phyloP scores from a whole-genome alignment of 2,329 filamentous ascomycete genomes.

The Diaporthe destruens region DNA sequence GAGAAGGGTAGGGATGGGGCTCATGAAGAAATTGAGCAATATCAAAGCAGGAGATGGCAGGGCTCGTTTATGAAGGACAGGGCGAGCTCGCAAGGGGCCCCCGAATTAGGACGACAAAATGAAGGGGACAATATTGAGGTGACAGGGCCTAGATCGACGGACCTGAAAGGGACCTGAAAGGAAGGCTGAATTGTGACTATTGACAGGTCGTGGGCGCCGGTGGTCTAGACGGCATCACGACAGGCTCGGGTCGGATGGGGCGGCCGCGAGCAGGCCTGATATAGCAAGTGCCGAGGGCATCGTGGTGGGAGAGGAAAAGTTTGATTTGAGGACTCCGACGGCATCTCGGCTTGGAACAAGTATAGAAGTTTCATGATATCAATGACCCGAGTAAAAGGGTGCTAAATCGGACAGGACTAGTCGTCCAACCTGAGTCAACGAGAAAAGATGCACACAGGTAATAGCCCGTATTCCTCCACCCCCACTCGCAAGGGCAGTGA shows the following conservation, averaged over 20 bases:
- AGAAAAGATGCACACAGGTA: slow-evolving; percentile 16
- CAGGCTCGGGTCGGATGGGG: slow-evolving; percentile 11
- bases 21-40: slow-evolving; percentile 14
- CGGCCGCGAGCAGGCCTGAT: slow-evolving; percentile 31
- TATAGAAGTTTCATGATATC: slow-evolving; percentile 26
- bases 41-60: slow-evolving; percentile 5
- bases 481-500: slow-evolving; percentile 34
- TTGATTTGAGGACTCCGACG: slow-evolving; percentile 41
- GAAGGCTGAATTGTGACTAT: slow-evolving; percentile 41
- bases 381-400: slow-evolving; percentile 6
- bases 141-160: slow-evolving; percentile 36
- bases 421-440: slow-evolving; percentile 31
- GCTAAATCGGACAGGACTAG: slow-evolving; percentile 23
- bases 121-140: slow-evolving; percentile 40
- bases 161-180: slow-evolving; percentile 40
- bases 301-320: slow-evolving; percentile 27
- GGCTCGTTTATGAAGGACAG: slow-evolving; percentile 30
- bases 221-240: slow-evolving; percentile 38
- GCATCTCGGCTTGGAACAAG: slow-evolving; percentile 25
- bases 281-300: slow-evolving; percentile 38
- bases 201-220: slow-evolving; percentile 40
- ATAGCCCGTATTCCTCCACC: slow-evolving; percentile 29
- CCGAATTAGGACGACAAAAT: slow-evolving; percentile 34
- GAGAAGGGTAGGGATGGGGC: slow-evolving; percentile 24
- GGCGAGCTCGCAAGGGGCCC: slow-evolving; percentile 21